Evolutionary conservation across 2,329 filamentous ascomycete species (phyloP), one percentile per base, ranked within the genome.

Genomic region (Escovopsis weberi): DNA sequence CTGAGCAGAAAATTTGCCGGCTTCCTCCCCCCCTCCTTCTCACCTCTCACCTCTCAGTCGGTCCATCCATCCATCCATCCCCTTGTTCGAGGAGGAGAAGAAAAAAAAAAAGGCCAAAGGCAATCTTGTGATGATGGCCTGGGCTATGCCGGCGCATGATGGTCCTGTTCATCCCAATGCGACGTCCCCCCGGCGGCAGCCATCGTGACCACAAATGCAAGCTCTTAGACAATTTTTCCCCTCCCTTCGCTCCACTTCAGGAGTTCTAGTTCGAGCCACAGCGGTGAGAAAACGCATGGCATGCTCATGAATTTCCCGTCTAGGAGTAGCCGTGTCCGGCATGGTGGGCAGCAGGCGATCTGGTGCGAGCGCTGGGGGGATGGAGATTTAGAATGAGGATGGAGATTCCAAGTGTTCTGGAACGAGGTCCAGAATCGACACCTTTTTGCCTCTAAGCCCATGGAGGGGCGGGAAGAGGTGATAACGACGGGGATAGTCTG

Each of bases 231-330:
- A 37, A 38, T 30, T 26, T 23, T 37, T 41, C 3, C 28, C 28
- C 28, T 26, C 12, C 40, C 42, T 46, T 38, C 26, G 33, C 43
- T 18, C 33, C 32, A 38, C 23, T 33, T 35, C 39, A 37, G 39
- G n/a, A 11, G 28, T 30, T 11, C 28, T 36, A 37, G 39, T 28
- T 12, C 26, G 41, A 45, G 38, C 28, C 32, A 37, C 37, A 47
- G 44, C 40, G 45, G 48, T 46, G 50, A 45, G 40, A 45, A 30
- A 50, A 55, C 48, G 54, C 53, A 52, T 30, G 28, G 28, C 28
- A 30, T 30, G 28, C 28, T 30, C 28, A 30, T 30, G 28, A 30
- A 30, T 30, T 53, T 55, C 50, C 53, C 46, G 42, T 41, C 51
- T 45, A 37, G 48, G 42, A 47, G 28, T 30, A 30, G 28, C 28